These are phyloP conservation scores for Acanthamoeba quina DNA, from an alignment of 208 protist genomes.

Conservation along the genomic window DNA sequence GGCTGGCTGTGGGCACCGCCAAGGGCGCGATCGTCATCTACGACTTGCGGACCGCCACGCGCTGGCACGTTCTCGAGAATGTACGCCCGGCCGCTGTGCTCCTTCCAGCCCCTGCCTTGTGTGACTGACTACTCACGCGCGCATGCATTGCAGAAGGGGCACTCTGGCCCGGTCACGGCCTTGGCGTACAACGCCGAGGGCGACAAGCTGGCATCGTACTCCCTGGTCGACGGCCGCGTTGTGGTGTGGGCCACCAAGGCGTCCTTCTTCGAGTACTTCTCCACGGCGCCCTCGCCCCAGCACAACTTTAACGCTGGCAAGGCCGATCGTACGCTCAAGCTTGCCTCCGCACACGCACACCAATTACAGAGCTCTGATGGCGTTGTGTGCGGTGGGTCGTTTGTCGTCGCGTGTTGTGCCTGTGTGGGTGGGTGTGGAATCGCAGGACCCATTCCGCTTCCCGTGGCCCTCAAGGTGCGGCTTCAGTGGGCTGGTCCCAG, in stretches of 20 bases:
- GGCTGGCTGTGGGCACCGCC: slow-evolving; percentile 85
- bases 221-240: slow-evolving; percentile 76
- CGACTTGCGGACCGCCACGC: slow-evolving; percentile 86
- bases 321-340: slow-evolving; percentile 1
- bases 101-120: neutral
- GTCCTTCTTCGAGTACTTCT: slow-evolving; percentile 81
- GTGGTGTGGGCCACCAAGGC: slow-evolving; percentile 82
- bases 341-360: neutral
- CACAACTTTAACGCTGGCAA: neutral
- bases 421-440: no score
- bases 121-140: neutral
- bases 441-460: neutral
- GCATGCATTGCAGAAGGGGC: slow-evolving; percentile 62
- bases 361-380: no score
- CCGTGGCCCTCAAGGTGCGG: neutral
- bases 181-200: slow-evolving; percentile 82
- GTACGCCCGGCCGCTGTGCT: neutral
- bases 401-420: no score
- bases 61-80: slow-evolving; percentile 83
- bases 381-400: no score
- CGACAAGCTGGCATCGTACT: slow-evolving; percentile 82
- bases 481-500: neutral
- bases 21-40: slow-evolving; percentile 87
- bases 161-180: slow-evolving; percentile 74
- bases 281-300: neutral